These are phyloP conservation scores for Umbilicus rupestris DNA, from an alignment of 164 flowering plant species.

Conservation along the genomic window DNA sequence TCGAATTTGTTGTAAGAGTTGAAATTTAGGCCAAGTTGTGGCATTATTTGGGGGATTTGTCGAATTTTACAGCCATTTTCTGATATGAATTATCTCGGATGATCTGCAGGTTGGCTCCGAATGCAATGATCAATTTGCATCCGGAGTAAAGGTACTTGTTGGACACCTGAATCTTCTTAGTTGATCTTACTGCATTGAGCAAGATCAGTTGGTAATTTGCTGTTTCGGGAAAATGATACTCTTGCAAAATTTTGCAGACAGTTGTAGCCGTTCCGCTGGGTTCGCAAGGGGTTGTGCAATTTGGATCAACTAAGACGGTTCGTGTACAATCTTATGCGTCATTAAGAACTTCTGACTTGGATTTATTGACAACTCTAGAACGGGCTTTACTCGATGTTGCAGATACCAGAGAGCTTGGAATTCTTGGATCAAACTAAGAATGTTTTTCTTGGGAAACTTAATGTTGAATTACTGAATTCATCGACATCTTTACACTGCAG, in stretches of 20 bases:
- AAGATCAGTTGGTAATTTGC: background rate
- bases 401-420: constrained; percentile 47
- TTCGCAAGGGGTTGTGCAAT: constrained; percentile 55
- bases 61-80: too few relatives aligned
- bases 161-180: background rate
- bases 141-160: constrained; percentile 63
- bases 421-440: constrained; percentile 41
- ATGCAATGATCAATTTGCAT: constrained; percentile 35
- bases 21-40: background rate
- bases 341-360: background rate
- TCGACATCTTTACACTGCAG: constrained; percentile 19
- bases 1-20: background rate
- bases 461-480: constrained; percentile 16
- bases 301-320: constrained; percentile 80
- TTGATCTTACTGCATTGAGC: background rate
- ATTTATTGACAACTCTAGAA: background rate
- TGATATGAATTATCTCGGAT: constrained; percentile 3
- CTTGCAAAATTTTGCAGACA: constrained; percentile 50
- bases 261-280: constrained; percentile 55
- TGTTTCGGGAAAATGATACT: too few relatives aligned
- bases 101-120: constrained; percentile 41
- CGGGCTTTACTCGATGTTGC: constrained; percentile 15
- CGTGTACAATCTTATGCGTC: background rate
- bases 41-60: too few relatives aligned
- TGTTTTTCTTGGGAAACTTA: constrained; percentile 25